Percentiles rank a stretch among this genome's conserved stretches.
These are phyloP conservation scores for Yarrowia hollandica DNA, from an alignment of 805 yeast species.

Conservation along the genomic window DNA sequence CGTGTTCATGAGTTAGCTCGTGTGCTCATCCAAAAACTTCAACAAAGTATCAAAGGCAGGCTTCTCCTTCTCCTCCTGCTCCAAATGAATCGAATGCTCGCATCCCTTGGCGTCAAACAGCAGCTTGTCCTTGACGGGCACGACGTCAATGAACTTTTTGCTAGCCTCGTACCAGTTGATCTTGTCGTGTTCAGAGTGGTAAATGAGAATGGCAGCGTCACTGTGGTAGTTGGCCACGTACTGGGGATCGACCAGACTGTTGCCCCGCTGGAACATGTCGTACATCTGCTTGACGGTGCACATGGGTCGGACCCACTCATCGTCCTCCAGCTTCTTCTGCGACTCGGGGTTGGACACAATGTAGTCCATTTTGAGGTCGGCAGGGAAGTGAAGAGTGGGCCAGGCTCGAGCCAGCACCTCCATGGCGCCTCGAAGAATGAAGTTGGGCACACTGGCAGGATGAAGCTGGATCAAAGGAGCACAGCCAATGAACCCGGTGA, in stretches of 20 bases:
- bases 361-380: slow-evolving; percentile 35
- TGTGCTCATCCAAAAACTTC: background rate
- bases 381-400: slow-evolving; percentile 38
- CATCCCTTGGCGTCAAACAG: background rate
- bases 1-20: no score
- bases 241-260: slow-evolving; percentile 37
- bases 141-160: slow-evolving; percentile 1
- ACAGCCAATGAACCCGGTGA: slow-evolving; percentile 41
- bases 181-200: slow-evolving; percentile 17
- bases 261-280: slow-evolving; percentile 43
- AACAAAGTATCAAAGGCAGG: background rate
- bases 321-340: slow-evolving; percentile 34
- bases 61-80: slow-evolving; percentile 17
- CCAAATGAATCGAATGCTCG: slow-evolving; percentile 27
- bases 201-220: slow-evolving; percentile 11
- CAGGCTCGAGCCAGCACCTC: slow-evolving; percentile 36
- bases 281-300: slow-evolving; percentile 40
- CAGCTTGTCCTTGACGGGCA: slow-evolving; percentile 23
- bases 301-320: slow-evolving; percentile 37
- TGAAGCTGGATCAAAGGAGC: slow-evolving; percentile 41
- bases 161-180: slow-evolving; percentile 28
- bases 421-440: slow-evolving; percentile 35
- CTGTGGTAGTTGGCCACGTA: slow-evolving; percentile 32
- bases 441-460: slow-evolving; percentile 35
- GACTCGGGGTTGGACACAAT: slow-evolving; percentile 38